Base-by-base conservation (phyloP, 1,284 basidiomycete genomes). In the Leccinum subrobustum region DNA sequence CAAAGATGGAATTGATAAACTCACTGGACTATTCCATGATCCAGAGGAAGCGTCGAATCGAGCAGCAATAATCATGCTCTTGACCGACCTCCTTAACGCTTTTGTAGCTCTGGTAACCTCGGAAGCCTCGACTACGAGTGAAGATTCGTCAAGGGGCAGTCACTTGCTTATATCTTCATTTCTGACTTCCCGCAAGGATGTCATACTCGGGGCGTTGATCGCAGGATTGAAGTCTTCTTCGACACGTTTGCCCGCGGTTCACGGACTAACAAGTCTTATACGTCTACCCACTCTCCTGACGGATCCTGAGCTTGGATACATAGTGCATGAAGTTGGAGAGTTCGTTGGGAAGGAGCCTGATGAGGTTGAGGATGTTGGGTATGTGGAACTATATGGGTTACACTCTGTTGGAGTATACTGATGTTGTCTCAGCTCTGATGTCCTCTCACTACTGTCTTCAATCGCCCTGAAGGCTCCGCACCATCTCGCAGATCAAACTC, bases 31-130 rank as follows among this genome's bases (percentile, higher is more conserved):
- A 52, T 97, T 92, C 77, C 82, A 87, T 61, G 82, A 88, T 65
- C 91, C 93, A 0, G 86, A 88, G 53, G 90, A 98, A 64, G 78
- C 86, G 1, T 80, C 88, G 1, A 89, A 89, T 63, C 87, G 94
- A 6, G 83, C 87, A 2, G 81, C 92, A 1, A 84, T 91, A 35
- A 79, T 97, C 12, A 73, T 79, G 16, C 79, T 83, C 51, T 82
- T 83, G 61, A 85, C 79, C 1, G 84, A 89, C 50, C 70, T 91
- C n/a, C 77, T 89, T 47, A 77, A 76, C 7, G 82, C 85, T 20
- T 65, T 73, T 16, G 62, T 48, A 8, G 78, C 11, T 76, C 81
- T 16, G n/a, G 29, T 12, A n/a, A 52, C 53, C 11, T 57, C 27
- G 12, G 64, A 60, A n/a, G 5, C 44, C n/a, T 52, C 66, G 11